Evolutionary conservation across 192 early-diverging fungal species (phyloP), one percentile per base, ranked within the genome.

Genomic region (Coemansia sp.): DNA sequence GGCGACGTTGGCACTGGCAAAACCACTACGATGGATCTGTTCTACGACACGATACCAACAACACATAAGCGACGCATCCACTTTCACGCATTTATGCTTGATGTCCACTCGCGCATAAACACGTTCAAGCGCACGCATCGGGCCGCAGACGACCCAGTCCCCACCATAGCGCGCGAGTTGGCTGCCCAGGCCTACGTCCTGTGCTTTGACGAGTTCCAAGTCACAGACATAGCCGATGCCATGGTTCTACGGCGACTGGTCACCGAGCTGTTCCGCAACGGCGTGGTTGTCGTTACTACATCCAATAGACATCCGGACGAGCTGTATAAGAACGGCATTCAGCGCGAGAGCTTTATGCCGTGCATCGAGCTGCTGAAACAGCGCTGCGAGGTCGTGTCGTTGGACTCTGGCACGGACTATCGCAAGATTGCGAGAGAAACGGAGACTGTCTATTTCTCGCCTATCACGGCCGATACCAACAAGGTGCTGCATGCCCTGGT

Each of bases 11-110:
- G 93, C 22, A 95, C 94, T 0, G 97, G 97, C 22, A 99, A 97
- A 68, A 96, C 95, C 0, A 95, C 94, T 82, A 86, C 93, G 11
- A 98, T 98, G 95, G 95, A 99, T 76, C 80, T 99, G 59, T 95
- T 99, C 65, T 99, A 91, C 82, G 86, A 93, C 76, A 86, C 92
- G 1, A 71, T 94, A 6, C 79, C 85, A 8, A 88, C 90, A 2
- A 46, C 74, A 6, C 77, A 90, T 32, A 97, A 97, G 74, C 87
- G 91, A 22, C 89, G 97, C 2, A 88, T 97, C 19, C 97, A 99
- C 69, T 99, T 97, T 71, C 94, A 99, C 68, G 91, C 91, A n/a
- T 99, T 99, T 71, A 99, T 99, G 97, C 84, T 91, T 9, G 94
- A 96, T 61, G 86, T 97, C 1, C 97, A 99, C 68, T 81, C 85